A percentile compares a stretch with the other conserved stretches of the same genome.
phyloP scores from a whole-genome alignment of 78 protist genomes.

The Dictyostelium capitatum region DNA sequence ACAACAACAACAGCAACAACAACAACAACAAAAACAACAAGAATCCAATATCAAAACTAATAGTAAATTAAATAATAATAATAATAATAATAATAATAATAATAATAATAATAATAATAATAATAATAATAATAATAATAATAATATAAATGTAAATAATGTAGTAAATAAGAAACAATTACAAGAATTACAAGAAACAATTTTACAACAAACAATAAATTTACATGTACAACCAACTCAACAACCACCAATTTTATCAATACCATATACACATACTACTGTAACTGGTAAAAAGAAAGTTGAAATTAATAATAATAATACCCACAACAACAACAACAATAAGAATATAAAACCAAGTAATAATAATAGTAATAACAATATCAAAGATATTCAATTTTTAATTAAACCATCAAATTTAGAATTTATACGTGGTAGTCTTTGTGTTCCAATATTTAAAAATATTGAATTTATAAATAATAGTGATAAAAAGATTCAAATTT shows the following conservation, averaged over 20 bases:
- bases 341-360: not conserved
- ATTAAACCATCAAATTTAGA: not conserved
- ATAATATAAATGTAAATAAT: not conserved
- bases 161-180: too few relatives aligned
- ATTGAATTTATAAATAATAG: not conserved
- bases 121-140: not conserved
- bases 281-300: too few relatives aligned
- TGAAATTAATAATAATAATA: not conserved
- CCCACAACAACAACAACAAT: not conserved
- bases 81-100: not conserved
- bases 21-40: not conserved
- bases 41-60: not conserved
- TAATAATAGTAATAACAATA: not conserved
- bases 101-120: not conserved
- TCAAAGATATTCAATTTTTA: not conserved
- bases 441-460: constrained; percentile 15
- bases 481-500: constrained; percentile 34
- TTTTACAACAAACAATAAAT: not conserved
- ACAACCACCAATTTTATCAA: not conserved
- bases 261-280: too few relatives aligned
- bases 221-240: not conserved
- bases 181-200: too few relatives aligned
- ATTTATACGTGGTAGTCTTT: constrained; percentile 22
- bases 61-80: not conserved
- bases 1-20: constrained; percentile 14